Evolutionary conservation across 257 asterid genomes (phyloP).

Genomic region (Thymus mandschuricus): DNA sequence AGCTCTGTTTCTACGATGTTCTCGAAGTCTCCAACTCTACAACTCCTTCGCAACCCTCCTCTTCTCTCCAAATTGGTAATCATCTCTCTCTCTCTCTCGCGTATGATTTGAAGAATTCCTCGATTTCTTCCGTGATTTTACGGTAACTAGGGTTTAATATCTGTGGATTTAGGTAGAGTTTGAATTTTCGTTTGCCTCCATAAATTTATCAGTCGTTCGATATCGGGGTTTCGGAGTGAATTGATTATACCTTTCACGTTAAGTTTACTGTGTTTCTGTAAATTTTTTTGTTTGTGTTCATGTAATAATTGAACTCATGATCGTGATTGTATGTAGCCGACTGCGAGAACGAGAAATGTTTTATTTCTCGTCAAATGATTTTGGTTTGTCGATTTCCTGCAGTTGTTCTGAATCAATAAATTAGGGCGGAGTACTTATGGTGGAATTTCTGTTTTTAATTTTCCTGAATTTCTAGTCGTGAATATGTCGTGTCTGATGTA

Average conservation of each 20-base stretch:
- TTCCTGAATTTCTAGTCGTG: too few species aligned
- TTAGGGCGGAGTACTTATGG: background rate
- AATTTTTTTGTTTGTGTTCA: background rate
- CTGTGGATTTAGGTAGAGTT: background rate
- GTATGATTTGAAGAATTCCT: background rate
- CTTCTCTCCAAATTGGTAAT: slow-evolving; percentile 3
- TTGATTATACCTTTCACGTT: background rate
- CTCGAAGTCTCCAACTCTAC: slow-evolving; percentile 11
- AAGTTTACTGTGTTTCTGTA: background rate
- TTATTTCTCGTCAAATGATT: background rate
- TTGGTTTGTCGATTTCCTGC: background rate
- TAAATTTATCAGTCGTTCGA: background rate
- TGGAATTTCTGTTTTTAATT: background rate
- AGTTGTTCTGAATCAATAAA: too few species aligned
- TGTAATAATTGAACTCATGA: background rate
- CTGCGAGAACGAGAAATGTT: background rate
- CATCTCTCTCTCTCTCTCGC: background rate
- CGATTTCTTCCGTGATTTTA: background rate
- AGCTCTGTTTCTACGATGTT: background rate
- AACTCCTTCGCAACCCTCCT: background rate
- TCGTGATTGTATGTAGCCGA: background rate
- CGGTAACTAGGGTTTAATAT: background rate
- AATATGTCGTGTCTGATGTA: too few species aligned
- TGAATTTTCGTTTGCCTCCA: background rate
- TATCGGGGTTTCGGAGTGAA: slow-evolving; percentile 1